These are phyloP conservation scores for Monosporascus sp. DNA, from an alignment of 2,329 filamentous ascomycete species.

Conservation along the genomic window DNA sequence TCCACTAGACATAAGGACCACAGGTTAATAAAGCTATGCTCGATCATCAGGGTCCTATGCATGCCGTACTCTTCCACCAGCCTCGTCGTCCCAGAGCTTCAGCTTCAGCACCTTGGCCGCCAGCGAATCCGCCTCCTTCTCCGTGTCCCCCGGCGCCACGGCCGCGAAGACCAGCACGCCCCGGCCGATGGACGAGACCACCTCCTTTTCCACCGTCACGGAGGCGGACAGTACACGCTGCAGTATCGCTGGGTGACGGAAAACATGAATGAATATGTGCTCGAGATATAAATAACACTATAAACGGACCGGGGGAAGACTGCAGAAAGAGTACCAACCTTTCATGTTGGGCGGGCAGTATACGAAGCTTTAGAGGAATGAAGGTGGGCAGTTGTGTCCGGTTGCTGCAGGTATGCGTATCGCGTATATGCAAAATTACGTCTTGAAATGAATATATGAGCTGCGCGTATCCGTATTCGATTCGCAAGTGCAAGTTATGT, in stretches of 20 bases:
- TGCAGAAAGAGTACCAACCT: slow-evolving; percentile 23
- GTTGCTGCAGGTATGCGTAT: not conserved
- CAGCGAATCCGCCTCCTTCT: slow-evolving; percentile 79
- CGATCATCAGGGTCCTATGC: not conserved
- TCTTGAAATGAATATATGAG: too few relatives aligned
- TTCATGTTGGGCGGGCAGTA: slow-evolving; percentile 25
- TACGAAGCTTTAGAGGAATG: not conserved
- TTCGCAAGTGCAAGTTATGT: too few relatives aligned
- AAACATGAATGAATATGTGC: slow-evolving; percentile 7
- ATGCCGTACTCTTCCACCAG: slow-evolving; percentile 55
- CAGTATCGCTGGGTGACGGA: slow-evolving; percentile 64
- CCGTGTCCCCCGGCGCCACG: slow-evolving; percentile 82
- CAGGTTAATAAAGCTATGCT: not conserved
- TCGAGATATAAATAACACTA: too few relatives aligned
- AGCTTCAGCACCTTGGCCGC: slow-evolving; percentile 84
- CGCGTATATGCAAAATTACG: too few relatives aligned
- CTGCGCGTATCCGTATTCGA: too few relatives aligned
- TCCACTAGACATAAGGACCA: slow-evolving; percentile 67
- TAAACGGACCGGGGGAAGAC: slow-evolving; percentile 2
- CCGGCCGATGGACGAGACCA: slow-evolving; percentile 86
- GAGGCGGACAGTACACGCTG: slow-evolving; percentile 94
- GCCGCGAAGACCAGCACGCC: slow-evolving; percentile 89
- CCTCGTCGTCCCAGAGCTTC: slow-evolving; percentile 84
- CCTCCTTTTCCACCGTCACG: slow-evolving; percentile 85
- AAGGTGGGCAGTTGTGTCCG: not conserved